Evolutionary conservation across 2,329 filamentous ascomycete species (phyloP).

Genomic region (Clonostachys sp.): DNA sequence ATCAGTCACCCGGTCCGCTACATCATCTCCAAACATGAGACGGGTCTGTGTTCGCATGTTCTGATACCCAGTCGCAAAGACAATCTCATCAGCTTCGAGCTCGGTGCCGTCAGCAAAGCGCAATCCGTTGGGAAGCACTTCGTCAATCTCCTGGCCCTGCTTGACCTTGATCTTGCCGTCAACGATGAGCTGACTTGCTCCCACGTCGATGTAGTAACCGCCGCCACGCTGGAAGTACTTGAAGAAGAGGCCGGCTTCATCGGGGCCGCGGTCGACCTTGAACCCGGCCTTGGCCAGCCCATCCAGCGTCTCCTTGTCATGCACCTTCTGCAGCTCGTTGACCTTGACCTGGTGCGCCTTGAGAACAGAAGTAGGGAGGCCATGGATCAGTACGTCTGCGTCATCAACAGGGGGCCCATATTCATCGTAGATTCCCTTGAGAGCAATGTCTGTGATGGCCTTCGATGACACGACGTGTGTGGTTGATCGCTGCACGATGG

Average conservation of each 20-base stretch:
- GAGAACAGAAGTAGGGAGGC: conserved; percentile 52
- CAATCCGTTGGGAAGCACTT: conserved; percentile 39
- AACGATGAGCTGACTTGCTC: conserved; percentile 55
- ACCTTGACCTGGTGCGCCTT: conserved; percentile 51
- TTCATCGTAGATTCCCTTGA: conserved; percentile 47
- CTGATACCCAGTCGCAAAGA: conserved; percentile 61
- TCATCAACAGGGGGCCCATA: conserved; percentile 58
- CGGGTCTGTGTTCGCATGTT: conserved; percentile 63
- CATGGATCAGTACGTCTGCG: conserved; percentile 56
- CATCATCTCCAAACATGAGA: conserved; percentile 55
- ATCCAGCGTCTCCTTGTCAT: conserved; percentile 30
- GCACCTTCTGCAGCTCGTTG: conserved; percentile 21
- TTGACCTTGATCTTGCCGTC: conserved; percentile 62
- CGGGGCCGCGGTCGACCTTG: conserved; percentile 51
- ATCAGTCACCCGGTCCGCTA: conserved; percentile 53
- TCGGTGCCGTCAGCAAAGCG: conserved; percentile 48
- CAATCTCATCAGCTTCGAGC: conserved; percentile 57
- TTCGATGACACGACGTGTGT: conserved; percentile 59
- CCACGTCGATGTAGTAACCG: conserved; percentile 69
- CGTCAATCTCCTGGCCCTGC: conserved; percentile 49
- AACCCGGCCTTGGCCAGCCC: conserved; percentile 55
- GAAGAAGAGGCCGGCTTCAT: conserved; percentile 50
- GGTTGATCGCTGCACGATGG: conserved; percentile 64
- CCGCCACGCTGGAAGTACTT: conserved; percentile 65
- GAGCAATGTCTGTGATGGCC: conserved; percentile 43